These are phyloP conservation scores for Spathaspora arborariae DNA, from an alignment of 805 yeast genomes.

Conservation along the genomic window DNA sequence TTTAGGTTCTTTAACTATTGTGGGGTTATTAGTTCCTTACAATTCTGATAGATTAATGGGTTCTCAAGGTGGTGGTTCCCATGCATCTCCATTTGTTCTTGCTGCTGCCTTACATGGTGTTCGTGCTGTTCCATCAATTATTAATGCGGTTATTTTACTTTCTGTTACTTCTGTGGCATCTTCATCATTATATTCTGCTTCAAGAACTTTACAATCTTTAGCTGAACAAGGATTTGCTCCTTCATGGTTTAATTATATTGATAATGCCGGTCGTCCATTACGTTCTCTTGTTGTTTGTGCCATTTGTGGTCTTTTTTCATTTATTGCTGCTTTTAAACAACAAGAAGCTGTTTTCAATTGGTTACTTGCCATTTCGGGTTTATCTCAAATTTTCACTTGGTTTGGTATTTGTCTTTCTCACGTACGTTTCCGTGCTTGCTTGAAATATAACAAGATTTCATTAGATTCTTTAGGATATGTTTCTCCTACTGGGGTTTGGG, in stretches of 20 bases:
- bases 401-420: constrained; percentile 38
- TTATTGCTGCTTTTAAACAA: constrained; percentile 39
- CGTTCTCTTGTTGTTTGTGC: constrained; percentile 33
- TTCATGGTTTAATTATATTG: constrained; percentile 34
- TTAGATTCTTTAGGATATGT: constrained; percentile 29
- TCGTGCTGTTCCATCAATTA: constrained; percentile 36
- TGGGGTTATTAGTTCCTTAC: constrained; percentile 38
- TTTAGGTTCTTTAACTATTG: constrained; percentile 37
- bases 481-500: constrained; percentile 38
- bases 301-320: constrained; percentile 33
- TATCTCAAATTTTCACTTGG: constrained; percentile 43
- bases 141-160: constrained; percentile 38
- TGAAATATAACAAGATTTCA: constrained; percentile 27
- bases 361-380: constrained; percentile 40
- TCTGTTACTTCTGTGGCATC: constrained; percentile 42
- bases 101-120: constrained; percentile 41
- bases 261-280: constrained; percentile 39
- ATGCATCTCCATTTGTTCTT: constrained; percentile 41
- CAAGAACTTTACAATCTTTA: constrained; percentile 40
- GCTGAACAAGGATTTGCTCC: constrained; percentile 43
- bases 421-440: constrained; percentile 37
- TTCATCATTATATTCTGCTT: constrained; percentile 39
- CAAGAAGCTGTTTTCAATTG: constrained; percentile 38
- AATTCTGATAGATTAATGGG: constrained; percentile 33
- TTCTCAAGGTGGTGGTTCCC: constrained; percentile 24